Conservation (phyloP, 1,284 basidiomycete species). For the Psilocybe mexicana region DNA sequence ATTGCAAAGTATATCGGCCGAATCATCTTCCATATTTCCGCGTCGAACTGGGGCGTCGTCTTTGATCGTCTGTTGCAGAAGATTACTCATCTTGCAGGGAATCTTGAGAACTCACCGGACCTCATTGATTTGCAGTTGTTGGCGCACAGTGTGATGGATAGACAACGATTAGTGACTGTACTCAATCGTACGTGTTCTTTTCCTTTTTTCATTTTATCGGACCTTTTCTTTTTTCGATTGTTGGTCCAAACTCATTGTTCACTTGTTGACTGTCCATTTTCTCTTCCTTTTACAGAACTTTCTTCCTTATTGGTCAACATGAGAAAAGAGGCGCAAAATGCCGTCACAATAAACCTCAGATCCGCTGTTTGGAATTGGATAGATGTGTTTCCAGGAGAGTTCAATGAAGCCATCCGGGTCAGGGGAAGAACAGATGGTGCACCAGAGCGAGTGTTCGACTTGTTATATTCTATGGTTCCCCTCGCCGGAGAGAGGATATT, state of each 20-base stretch:
- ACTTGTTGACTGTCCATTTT: background rate
- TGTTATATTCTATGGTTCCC: slow-evolving; percentile 64
- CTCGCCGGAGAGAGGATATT: slow-evolving; percentile 54
- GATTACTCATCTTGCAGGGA: slow-evolving; percentile 63
- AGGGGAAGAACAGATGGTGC: slow-evolving; percentile 75
- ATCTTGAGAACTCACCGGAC: slow-evolving; percentile 58
- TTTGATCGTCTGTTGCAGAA: slow-evolving; percentile 73
- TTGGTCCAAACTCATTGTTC: background rate
- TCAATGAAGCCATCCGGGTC: slow-evolving; percentile 67
- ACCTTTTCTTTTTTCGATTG: background rate
- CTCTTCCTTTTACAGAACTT: slow-evolving; percentile 53
- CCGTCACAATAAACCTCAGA: slow-evolving; percentile 75
- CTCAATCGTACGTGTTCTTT: slow-evolving; percentile 65
- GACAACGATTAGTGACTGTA: slow-evolving; percentile 61
- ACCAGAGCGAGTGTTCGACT: slow-evolving; percentile 82
- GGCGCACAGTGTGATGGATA: slow-evolving; percentile 70
- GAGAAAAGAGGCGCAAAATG: slow-evolving; percentile 72
- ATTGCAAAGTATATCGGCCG: slow-evolving; percentile 73
- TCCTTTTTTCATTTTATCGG: too few species aligned
- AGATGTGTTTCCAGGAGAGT: slow-evolving; percentile 80
- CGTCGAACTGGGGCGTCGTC: slow-evolving; percentile 88
- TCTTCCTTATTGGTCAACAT: slow-evolving; percentile 85
- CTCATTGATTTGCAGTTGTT: slow-evolving; percentile 76
- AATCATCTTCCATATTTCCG: slow-evolving; percentile 86
- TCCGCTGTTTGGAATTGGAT: slow-evolving; percentile 94